Base-by-base conservation (phyloP, 129 eudicot species). In the Dittrichia graveolens region DNA sequence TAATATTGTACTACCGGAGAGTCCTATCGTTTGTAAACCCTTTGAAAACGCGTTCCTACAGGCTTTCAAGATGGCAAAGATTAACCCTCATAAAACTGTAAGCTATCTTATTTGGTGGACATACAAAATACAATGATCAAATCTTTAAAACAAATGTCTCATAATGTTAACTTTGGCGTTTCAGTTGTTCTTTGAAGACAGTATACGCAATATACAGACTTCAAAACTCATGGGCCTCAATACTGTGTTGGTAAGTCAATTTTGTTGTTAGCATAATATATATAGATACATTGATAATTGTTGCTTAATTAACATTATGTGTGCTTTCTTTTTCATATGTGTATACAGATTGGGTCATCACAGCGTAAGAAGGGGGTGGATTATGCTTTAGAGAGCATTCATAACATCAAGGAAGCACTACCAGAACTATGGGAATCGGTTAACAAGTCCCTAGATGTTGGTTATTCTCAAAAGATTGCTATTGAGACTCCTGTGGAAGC, bases 171-270 rank as follows among this genome's bases (percentile, higher is more conserved):
- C 45, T 53, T 67, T 65, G 65, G 45, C 56, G 8, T 79, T 52
- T 43, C 89, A 95, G 99, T 57, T 95, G 76, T 95, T 95, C 83
- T 93, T 93, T 43, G 96, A 93, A 65, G 98, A 93, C 67, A 89
- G 96, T 31, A 53, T 81, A 14, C 95, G 96, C 56, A 95, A 95
- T 75, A 19, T 95, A 66, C 87, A 88, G 54, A 80, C 88, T 45
- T 89, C 87, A 5, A 88, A 82, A 50, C 43, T 61, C 47, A 34
- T 79, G 55, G 96, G 97, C 37, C 93, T 95, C 6, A 80, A 68
- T 38, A 89, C 96, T 5, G 92, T 93, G 59, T 80, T 85, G 95
- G 98, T 93, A 87, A 50, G 87, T 57, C 61, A 7, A 40, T 71
- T 54, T 35, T 42, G 15, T 1, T 40, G 40, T 61, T 5, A 0